Conservation (phyloP, 2,329 filamentous ascomycete genomes). For the Camillea tinctor region DNA sequence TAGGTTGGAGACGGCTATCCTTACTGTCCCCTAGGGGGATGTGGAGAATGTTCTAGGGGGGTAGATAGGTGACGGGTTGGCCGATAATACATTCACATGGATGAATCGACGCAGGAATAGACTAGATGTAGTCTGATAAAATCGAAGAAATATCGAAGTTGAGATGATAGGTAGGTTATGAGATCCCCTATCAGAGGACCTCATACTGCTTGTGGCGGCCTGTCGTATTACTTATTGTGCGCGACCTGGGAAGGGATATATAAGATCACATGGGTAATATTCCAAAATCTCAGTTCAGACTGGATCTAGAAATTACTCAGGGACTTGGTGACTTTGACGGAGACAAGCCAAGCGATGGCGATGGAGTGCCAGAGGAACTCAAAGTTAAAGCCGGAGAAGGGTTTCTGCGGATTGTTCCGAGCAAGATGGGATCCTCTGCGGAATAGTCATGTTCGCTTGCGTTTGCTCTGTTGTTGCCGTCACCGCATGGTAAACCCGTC, state of each 20-base stretch:
- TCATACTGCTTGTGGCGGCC: not conserved
- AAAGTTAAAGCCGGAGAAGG: not conserved
- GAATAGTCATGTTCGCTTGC: not conserved
- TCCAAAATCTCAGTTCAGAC: not conserved
- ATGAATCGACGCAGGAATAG: not conserved
- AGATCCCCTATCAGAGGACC: not conserved
- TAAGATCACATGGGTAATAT: not conserved
- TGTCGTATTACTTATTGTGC: not conserved
- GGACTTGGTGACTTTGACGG: conserved; percentile 3
- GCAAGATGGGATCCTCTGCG: not conserved
- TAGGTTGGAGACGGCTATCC: no score
- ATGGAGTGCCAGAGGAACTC: not conserved
- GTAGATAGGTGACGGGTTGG: no score
- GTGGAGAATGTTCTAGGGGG: no score
- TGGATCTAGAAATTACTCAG: not conserved
- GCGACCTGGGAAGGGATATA: not conserved
- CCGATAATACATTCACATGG: no score
- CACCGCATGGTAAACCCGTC: not conserved
- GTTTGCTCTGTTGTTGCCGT: no score
- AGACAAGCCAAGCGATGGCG: conserved; percentile 5
- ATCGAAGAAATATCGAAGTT: not conserved
- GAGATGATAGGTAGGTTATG: not conserved
- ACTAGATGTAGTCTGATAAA: not conserved
- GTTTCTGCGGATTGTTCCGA: not conserved
- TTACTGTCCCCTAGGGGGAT: no score